Base-by-base conservation (phyloP, 164 flowering plant genomes). In the Berberis thunbergii region DNA sequence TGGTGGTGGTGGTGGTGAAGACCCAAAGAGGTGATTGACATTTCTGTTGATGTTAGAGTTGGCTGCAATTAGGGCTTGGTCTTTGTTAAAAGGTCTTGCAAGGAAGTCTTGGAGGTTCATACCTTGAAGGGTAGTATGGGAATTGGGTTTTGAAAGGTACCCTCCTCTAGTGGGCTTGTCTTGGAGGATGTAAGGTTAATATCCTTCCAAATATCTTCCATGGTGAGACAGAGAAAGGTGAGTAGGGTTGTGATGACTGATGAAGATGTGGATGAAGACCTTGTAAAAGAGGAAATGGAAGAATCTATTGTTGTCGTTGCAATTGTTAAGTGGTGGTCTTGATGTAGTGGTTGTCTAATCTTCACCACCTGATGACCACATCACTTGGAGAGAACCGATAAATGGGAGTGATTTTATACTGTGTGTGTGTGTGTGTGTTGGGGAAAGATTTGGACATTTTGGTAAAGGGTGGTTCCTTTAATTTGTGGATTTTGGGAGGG, bases 161-260 rank as follows among this genome's bases (percentile, higher is more conserved):
- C 13, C 11, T 48, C 45, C 60, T 62, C 61, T 39, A 12, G 62
- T 3, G 43, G 61, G 54, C 44, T 64, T 53, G 12, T 72, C 66
- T 41, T 54, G 60, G 45, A 75, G 71, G 79, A 76, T 55, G 71
- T 9, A 5, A 73, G 76, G 60, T 9, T 74, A 38, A 83, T 82
- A 49, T 82, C 81, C 50, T 77, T 77, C 91, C 91, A 83, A 1
- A 86, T 82, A 12, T 86, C 86, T 64, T 86, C 91, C 84, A 83
- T 81, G 71, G 83, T 2, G 59, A 54, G 45, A 38, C 49, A 7
- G 43, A 57, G 59, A 50, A 63, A 8, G 56, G 42, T 2, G 58
- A 65, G 56, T 7, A 13, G 48, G 59, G 46, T 2, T 6, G 56
- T 43, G 63, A 53, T n/a, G n/a, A n/a, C n/a, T n/a, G n/a, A n/a